phyloP scores from a whole-genome alignment of 2,329 filamentous ascomycete species.

The Aspergillus melleus region DNA sequence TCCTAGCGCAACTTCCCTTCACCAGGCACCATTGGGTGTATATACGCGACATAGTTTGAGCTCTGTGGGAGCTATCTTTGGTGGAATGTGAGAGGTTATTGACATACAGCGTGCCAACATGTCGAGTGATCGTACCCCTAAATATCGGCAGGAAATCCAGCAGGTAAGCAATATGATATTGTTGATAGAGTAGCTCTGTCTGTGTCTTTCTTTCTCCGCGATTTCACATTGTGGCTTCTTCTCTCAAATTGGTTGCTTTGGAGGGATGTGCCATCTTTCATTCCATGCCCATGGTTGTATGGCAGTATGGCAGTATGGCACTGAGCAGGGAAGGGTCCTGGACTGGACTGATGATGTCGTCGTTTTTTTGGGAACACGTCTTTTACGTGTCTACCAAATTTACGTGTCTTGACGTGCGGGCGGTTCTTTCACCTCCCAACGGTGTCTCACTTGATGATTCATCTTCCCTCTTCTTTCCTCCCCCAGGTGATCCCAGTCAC shows the following conservation, averaged over 20 bases:
- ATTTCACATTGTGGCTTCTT: neutral
- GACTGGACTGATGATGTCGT: neutral
- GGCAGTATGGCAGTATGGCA: no score
- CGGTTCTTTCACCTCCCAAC: neutral
- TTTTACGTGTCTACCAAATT: neutral
- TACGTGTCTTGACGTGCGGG: neutral
- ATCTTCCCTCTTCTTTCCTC: neutral
- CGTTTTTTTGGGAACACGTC: neutral
- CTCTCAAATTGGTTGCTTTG: neutral
- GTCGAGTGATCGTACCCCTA: conserved; percentile 70
- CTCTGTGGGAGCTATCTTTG: conserved; percentile 2
- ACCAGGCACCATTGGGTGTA: neutral
- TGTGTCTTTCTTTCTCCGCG: neutral
- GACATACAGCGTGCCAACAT: conserved; percentile 49
- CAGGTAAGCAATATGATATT: conserved; percentile 63
- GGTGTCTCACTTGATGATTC: neutral
- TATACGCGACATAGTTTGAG: neutral
- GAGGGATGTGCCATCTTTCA: neutral
- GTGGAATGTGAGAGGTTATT: neutral
- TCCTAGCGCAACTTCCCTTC: neutral
- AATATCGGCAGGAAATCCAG: conserved; percentile 98
- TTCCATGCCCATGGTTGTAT: neutral
- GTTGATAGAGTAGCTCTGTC: neutral
- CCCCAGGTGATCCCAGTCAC: neutral
- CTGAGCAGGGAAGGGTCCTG: neutral